These are phyloP conservation scores for Tricholoma terreum DNA, from an alignment of 768 basidiomycete genomes.

Conservation along the genomic window DNA sequence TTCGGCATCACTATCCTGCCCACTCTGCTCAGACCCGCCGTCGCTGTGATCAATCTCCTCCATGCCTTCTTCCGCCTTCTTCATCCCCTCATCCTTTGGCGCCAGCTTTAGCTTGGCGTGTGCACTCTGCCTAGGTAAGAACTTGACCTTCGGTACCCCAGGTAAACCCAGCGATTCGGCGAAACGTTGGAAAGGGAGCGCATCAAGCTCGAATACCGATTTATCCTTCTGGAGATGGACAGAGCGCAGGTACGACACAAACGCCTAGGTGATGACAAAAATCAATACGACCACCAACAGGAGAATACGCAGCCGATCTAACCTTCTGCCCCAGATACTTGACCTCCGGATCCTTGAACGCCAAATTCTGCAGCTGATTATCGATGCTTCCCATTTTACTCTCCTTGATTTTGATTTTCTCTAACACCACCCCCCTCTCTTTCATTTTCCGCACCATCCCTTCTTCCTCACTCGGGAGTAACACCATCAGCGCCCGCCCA, in stretches of 20 bases:
- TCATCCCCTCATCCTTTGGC: constrained; percentile 17
- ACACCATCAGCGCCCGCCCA: constrained; percentile 79
- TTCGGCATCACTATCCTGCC: constrained; percentile 25
- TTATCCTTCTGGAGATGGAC: constrained; percentile 94
- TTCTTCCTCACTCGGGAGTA: constrained; percentile 89
- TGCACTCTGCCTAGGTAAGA: constrained; percentile 68
- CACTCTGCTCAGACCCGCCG: constrained; percentile 16
- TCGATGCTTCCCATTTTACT: constrained; percentile 85
- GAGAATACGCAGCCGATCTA: constrained; percentile 24
- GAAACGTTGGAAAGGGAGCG: constrained; percentile 78
- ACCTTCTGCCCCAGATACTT: constrained; percentile 96
- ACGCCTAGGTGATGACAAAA: constrained; percentile 54
- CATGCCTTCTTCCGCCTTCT: not conserved
- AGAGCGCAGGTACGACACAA: constrained; percentile 93
- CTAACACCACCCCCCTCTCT: constrained; percentile 67
- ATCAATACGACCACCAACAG: not conserved
- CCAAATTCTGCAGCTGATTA: constrained; percentile 87
- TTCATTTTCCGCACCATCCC: constrained; percentile 76
- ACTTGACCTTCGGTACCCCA: constrained; percentile 94
- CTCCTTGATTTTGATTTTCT: constrained; percentile 83
- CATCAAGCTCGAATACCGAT: constrained; percentile 80
- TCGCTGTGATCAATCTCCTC: not conserved
- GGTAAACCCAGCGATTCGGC: constrained; percentile 91
- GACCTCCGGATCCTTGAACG: constrained; percentile 94
- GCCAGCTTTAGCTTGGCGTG: constrained; percentile 40